These are phyloP conservation scores for Aspergillus fijiensis DNA, from an alignment of 2,329 filamentous ascomycete species.

Conservation along the genomic window DNA sequence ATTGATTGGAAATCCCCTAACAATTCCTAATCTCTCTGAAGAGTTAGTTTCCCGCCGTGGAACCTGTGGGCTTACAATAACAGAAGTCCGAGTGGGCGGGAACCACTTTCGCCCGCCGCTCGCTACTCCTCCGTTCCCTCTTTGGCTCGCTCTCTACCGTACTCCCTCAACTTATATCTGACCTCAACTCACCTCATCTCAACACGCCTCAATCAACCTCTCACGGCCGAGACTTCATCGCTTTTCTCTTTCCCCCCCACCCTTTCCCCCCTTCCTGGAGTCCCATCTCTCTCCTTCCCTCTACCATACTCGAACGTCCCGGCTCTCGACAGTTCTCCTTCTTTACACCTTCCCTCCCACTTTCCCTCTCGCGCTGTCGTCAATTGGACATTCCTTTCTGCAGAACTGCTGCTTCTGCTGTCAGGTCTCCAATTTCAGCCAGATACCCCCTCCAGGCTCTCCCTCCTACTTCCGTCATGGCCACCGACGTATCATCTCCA, in stretches of 20 bases:
- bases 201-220: constrained; percentile 2
- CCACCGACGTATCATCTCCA: constrained; percentile 32
- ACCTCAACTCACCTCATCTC: not conserved
- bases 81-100: not conserved
- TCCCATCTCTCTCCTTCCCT: not conserved
- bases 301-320: constrained; percentile 1
- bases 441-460: not conserved
- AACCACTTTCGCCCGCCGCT: constrained; percentile 9
- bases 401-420: constrained; percentile 7
- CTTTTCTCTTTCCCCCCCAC: not conserved
- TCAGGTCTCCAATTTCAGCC: constrained; percentile 10
- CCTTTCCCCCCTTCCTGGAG: constrained; percentile 1
- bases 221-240: constrained; percentile 7
- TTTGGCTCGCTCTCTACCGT: not conserved
- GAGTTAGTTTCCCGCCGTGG: constrained; percentile 6
- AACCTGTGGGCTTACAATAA: not conserved
- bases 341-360: not conserved
- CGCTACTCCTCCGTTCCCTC: constrained; percentile 4
- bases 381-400: constrained; percentile 5
- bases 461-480: constrained; percentile 29
- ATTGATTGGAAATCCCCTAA: not conserved
- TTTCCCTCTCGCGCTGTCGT: not conserved
- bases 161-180: not conserved
- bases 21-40: too few relatives aligned
- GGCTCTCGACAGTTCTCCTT: not conserved